Conservation (phyloP, 495 filamentous ascomycete genomes). For the Oidiodendron maius region DNA sequence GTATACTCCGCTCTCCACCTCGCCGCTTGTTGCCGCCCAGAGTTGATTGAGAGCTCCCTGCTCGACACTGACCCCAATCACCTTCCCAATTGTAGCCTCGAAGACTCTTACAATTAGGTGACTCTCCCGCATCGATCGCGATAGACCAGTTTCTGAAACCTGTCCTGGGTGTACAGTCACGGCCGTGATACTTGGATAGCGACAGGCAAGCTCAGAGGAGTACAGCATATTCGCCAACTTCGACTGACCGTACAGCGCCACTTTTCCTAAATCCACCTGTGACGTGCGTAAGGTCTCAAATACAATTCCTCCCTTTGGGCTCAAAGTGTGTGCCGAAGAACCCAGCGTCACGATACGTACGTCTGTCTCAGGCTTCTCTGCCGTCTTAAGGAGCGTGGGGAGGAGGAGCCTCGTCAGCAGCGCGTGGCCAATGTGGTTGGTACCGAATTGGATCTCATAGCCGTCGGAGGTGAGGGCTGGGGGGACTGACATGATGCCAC, state of each 20-base stretch:
- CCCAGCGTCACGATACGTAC: slow-evolving; percentile 26
- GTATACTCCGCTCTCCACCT: slow-evolving; percentile 34
- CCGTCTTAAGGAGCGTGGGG: slow-evolving; percentile 38
- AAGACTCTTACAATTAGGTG: background rate
- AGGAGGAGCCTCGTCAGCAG: slow-evolving; percentile 60
- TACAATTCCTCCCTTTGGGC: background rate
- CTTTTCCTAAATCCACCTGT: slow-evolving; percentile 26
- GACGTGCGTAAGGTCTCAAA: slow-evolving; percentile 21
- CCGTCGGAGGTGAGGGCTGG: slow-evolving; percentile 43
- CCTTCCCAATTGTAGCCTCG: background rate
- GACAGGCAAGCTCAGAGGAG: slow-evolving; percentile 48
- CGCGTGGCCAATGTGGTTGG: slow-evolving; percentile 64
- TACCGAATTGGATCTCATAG: too few relatives aligned
- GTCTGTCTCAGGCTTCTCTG: slow-evolving; percentile 29
- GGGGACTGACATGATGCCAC: slow-evolving; percentile 55
- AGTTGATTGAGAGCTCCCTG: slow-evolving; percentile 52
- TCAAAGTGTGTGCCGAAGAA: background rate
- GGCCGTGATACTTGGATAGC: slow-evolving; percentile 48
- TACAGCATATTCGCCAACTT: slow-evolving; percentile 68
- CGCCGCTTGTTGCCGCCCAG: slow-evolving; percentile 46
- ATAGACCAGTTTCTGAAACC: slow-evolving; percentile 27
- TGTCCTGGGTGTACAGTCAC: slow-evolving; percentile 61
- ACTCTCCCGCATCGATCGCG: background rate
- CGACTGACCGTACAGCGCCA: slow-evolving; percentile 55
- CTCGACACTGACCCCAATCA: slow-evolving; percentile 15